Evolutionary conservation across 768 basidiomycete genomes (phyloP), one percentile per base, ranked within the genome.

Genomic region (Coprinopsis sp.): DNA sequence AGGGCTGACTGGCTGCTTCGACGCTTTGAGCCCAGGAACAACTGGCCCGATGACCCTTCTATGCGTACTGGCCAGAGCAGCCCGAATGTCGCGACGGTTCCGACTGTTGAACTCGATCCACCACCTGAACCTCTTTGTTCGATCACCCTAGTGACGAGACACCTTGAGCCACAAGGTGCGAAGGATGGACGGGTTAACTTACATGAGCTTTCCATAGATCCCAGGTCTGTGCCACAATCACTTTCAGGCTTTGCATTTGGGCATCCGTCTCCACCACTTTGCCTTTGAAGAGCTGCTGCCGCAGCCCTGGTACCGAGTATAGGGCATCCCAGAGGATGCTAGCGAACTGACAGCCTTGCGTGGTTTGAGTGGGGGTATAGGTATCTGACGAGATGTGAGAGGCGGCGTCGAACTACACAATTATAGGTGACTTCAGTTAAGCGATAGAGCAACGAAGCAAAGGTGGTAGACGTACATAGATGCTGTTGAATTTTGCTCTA

Each of bases 161-260:
- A 31, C n/a, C n/a, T n/a, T n/a, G n/a, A 31, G 30, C 10, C 8
- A 31, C 30, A 31, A 8, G 30, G 30, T 31, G 30, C 30, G 30
- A 31, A 8, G 30, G 30, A 31, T 31, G 30, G 30, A n/a, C 30
- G 30, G 30, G 10, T 8, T 31, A 31, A 42, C 40, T 28, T 6
- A 42, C 40, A 30, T 42, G 40, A 4, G 40, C 40, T 42, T 42
- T 42, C 40, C 40, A 42, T 8, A 42, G 27, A 18, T 42, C 40
- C 40, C 40, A 42, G 40, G 40, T 42, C 19, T 42, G 40, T 5
- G 28, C 14, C 5, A 42, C 40, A 28, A 42, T 30, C 4, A 42
- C 19, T 28, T 18, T 28, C 5, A 42, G 40, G 18, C 27, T 30
- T 4, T 42, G 27, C n/a, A 42, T 11, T 18, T 42, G 40, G 14